These are phyloP conservation scores for Antarctomyces pellizariae DNA, from an alignment of 495 filamentous ascomycete species.

Conservation along the genomic window DNA sequence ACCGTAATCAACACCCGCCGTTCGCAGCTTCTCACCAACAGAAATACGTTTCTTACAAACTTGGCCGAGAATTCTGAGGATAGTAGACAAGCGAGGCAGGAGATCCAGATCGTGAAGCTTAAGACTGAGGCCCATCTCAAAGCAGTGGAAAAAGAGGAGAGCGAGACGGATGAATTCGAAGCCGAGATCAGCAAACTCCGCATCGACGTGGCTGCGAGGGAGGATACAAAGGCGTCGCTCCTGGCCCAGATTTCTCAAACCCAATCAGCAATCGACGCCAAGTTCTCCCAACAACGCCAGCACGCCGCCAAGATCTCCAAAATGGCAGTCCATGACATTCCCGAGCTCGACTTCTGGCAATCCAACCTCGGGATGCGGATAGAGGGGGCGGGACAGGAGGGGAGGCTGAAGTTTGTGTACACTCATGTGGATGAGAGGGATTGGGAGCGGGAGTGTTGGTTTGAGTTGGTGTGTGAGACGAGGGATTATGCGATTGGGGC, in stretches of 20 bases:
- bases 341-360: slow-evolving; percentile 91
- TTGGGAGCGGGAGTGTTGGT: slow-evolving; percentile 80
- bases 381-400: slow-evolving; percentile 66
- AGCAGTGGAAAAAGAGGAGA: slow-evolving; percentile 62
- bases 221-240: slow-evolving; percentile 46
- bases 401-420: slow-evolving; percentile 77
- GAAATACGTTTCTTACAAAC: slow-evolving; percentile 81
- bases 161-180: slow-evolving; percentile 77
- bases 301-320: slow-evolving; percentile 40
- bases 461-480: slow-evolving; percentile 61
- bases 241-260: slow-evolving; percentile 56
- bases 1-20: slow-evolving; percentile 79
- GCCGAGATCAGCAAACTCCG: slow-evolving; percentile 50
- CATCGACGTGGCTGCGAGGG: slow-evolving; percentile 49
- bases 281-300: slow-evolving; percentile 25
- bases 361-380: slow-evolving; percentile 70
- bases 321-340: slow-evolving; percentile 65
- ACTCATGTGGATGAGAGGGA: slow-evolving; percentile 70
- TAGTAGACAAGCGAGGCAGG: slow-evolving; percentile 65
- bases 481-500: slow-evolving; percentile 66
- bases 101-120: slow-evolving; percentile 62
- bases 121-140: slow-evolving; percentile 58
- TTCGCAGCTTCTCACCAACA: slow-evolving; percentile 72
- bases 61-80: slow-evolving; percentile 80
- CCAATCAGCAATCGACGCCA: slow-evolving; percentile 38